phyloP scores from a whole-genome alignment of 2,329 filamentous ascomycete species.

The Diaporthe australafricana region DNA sequence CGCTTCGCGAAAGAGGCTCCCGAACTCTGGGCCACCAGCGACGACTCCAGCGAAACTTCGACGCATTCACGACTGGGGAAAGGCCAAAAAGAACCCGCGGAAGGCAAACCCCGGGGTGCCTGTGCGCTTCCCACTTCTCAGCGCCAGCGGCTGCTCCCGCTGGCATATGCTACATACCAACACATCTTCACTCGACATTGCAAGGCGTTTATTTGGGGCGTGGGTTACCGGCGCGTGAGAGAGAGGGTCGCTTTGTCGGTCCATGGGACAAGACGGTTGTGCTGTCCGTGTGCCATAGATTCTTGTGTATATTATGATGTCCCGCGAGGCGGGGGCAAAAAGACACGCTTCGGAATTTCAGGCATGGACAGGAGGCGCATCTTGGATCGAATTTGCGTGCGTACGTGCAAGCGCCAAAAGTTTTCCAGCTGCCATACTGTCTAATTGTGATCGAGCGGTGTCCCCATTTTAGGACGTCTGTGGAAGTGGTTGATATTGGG shows the following conservation, averaged over 20 bases:
- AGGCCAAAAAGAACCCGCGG: background rate
- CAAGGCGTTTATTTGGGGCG: conserved; percentile 36
- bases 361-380: background rate
- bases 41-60: background rate
- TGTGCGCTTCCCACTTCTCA: background rate
- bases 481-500: background rate
- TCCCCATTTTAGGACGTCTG: background rate
- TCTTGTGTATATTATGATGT: conserved; percentile 32
- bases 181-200: conserved; percentile 37
- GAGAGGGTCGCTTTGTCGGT: background rate
- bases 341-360: background rate
- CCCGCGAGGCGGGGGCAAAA: background rate
- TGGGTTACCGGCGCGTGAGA: conserved; percentile 14
- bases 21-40: background rate
- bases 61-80: background rate
- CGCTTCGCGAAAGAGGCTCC: background rate
- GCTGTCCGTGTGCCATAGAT: conserved; percentile 18
- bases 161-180: conserved; percentile 33
- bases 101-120: background rate
- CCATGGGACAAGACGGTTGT: conserved; percentile 23
- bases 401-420: background rate
- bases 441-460: background rate
- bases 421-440: background rate
- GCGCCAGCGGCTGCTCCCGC: background rate
- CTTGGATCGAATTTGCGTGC: too few species aligned